Percentiles rank a stretch among this genome's conserved stretches.
These are phyloP conservation scores for Globisporangium camurandrum DNA, from an alignment of 352 stramenopile species.

Conservation along the genomic window DNA sequence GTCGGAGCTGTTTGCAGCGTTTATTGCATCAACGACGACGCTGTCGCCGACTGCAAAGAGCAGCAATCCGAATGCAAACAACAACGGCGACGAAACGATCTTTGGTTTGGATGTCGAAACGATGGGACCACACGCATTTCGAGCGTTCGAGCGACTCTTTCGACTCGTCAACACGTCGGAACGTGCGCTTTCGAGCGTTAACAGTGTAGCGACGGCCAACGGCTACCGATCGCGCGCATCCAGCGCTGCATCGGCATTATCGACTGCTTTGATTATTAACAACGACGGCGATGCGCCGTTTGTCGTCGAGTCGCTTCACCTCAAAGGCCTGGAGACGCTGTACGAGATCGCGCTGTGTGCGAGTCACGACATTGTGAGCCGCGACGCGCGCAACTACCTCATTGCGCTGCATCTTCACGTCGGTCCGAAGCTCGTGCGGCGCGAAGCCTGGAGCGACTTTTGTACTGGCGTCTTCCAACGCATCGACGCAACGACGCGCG, in stretches of 20 bases:
- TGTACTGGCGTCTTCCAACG: constrained; percentile 36
- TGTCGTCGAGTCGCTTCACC: constrained; percentile 45
- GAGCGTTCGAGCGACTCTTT: constrained; percentile 51
- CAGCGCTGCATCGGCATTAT: neutral
- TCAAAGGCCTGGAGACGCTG: constrained; percentile 54
- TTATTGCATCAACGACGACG: too few relatives aligned
- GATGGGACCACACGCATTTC: constrained; percentile 50
- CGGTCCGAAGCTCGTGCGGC: constrained; percentile 56
- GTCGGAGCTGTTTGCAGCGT: constrained; percentile 37
- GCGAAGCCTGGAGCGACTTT: constrained; percentile 65
- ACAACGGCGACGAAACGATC: constrained; percentile 6
- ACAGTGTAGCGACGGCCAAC: constrained; percentile 7
- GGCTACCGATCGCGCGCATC: neutral
- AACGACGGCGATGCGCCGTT: constrained; percentile 24
- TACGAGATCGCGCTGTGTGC: constrained; percentile 42
- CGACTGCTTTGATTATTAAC: neutral
- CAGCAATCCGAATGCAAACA: neutral
- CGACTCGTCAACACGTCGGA: constrained; percentile 52
- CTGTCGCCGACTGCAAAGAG: constrained; percentile 6
- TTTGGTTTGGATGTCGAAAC: constrained; percentile 41
- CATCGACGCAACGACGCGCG: constrained; percentile 21
- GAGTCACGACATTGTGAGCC: constrained; percentile 30
- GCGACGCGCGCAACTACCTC: constrained; percentile 56
- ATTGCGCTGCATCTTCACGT: constrained; percentile 68
- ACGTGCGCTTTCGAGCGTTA: constrained; percentile 28